phyloP scores from a whole-genome alignment of 108 stramenopile genomes.

The Pseudonitzschia multiseries region DNA sequence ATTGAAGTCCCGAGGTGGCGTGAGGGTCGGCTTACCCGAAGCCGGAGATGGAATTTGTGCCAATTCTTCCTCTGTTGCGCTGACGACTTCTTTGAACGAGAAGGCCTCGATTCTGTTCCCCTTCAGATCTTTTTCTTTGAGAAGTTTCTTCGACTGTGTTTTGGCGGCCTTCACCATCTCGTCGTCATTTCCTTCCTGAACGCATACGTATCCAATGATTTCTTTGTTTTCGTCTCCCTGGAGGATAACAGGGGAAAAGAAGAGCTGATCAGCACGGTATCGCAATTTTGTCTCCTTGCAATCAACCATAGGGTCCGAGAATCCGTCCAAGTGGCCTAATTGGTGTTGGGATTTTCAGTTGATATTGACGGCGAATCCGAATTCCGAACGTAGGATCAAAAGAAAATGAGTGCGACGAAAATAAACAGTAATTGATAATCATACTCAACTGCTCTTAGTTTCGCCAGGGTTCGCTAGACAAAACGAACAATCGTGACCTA shows the following conservation, averaged over 20 bases:
- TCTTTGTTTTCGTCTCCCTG: conserved; percentile 39
- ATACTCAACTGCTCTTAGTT: no score
- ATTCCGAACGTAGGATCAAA: not conserved
- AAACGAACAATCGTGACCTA: no score
- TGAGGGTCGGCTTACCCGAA: conserved; percentile 85
- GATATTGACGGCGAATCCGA: not conserved
- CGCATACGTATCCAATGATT: conserved; percentile 81
- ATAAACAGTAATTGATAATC: not conserved
- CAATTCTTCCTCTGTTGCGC: conserved; percentile 81
- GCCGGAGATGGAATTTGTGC: conserved; percentile 87
- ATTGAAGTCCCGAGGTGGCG: conserved; percentile 94
- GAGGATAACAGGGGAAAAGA: conserved; percentile 66
- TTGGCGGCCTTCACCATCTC: conserved; percentile 85
- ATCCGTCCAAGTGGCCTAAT: conserved; percentile 94
- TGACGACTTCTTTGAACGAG: conserved; percentile 73
- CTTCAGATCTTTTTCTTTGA: conserved; percentile 53
- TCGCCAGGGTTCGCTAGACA: no score
- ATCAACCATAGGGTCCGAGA: conserved; percentile 98
- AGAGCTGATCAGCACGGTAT: conserved; percentile 95
- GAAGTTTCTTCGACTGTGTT: conserved; percentile 62
- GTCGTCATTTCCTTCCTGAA: conserved; percentile 82
- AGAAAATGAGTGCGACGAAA: not conserved
- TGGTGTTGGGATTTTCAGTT: not conserved
- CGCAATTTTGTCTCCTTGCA: conserved; percentile 92
- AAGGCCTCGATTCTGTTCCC: conserved; percentile 47